phyloP scores from a whole-genome alignment of 1,284 basidiomycete genomes.

The Phellopilus nigrolimitatus region DNA sequence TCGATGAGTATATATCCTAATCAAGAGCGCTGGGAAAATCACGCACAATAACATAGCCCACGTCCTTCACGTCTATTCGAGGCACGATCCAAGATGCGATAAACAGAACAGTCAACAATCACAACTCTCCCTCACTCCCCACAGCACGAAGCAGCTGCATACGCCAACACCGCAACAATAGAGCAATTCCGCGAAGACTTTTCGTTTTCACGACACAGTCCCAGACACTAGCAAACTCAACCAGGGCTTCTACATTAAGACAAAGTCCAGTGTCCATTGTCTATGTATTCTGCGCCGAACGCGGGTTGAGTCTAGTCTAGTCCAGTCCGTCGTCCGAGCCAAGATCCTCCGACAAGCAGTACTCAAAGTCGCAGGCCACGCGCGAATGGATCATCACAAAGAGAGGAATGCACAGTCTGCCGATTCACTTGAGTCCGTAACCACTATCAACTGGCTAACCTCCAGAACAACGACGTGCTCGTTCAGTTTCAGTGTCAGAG shows the following conservation, averaged over 20 bases:
- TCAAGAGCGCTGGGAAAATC: constrained; percentile 8
- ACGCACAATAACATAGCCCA: constrained; percentile 86
- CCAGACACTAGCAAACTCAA: constrained; percentile 19
- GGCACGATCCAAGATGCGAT: constrained; percentile 28
- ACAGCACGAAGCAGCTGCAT: constrained; percentile 15
- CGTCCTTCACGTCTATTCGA: constrained; percentile 86
- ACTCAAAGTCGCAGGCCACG: constrained; percentile 15
- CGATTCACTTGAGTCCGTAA: constrained; percentile 5
- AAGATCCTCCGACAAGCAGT: constrained; percentile 23
- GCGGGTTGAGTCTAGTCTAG: constrained; percentile 13
- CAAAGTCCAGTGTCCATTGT: constrained; percentile 20
- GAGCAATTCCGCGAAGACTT: constrained; percentile 10
- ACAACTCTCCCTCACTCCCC: constrained; percentile 37
- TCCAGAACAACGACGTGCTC: background rate
- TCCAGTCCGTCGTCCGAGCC: constrained; percentile 20
- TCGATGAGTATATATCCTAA: constrained; percentile 23
- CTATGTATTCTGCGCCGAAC: constrained; percentile 14
- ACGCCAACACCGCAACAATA: constrained; percentile 31
- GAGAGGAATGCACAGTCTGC: constrained; percentile 19
- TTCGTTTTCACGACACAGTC: constrained; percentile 8
- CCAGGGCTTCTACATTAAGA: constrained; percentile 21
- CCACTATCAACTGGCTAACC: constrained; percentile 15
- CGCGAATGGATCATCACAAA: constrained; percentile 13
- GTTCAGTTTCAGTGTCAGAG: constrained; percentile 3
- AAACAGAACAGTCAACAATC: constrained; percentile 43